Conservation (phyloP, 2,329 filamentous ascomycete species). For the Aspergillus fructus region DNA sequence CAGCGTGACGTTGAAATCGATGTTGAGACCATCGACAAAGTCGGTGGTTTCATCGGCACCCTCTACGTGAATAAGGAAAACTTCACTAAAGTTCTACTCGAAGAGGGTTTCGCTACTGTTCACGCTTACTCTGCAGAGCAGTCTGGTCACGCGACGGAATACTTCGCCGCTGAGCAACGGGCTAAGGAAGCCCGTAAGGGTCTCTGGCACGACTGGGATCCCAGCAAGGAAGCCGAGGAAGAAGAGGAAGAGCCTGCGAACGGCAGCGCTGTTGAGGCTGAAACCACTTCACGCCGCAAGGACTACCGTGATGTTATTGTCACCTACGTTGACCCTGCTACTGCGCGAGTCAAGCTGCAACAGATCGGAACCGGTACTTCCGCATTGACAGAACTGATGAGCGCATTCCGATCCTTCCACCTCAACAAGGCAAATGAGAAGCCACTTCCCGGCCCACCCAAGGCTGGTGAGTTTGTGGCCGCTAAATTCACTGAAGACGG, state of each 20-base stretch:
- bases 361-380: conserved; percentile 83
- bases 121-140: conserved; percentile 96
- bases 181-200: conserved; percentile 88
- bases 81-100: conserved; percentile 88
- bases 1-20: conserved; percentile 97
- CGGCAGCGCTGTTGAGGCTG: conserved; percentile 53
- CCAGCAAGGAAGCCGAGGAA: conserved; percentile 73
- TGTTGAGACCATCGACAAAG: conserved; percentile 91
- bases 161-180: conserved; percentile 80
- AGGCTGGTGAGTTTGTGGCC: conserved; percentile 86
- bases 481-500: conserved; percentile 87
- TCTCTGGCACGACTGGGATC: conserved; percentile 93
- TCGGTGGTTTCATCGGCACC: conserved; percentile 94
- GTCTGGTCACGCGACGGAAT: conserved; percentile 81
- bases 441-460: conserved; percentile 72
- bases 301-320: conserved; percentile 95
- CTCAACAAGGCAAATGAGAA: conserved; percentile 76
- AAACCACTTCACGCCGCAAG: conserved; percentile 64
- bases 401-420: conserved; percentile 87
- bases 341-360: conserved; percentile 84
- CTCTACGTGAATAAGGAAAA: conserved; percentile 93
- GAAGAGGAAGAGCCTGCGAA: conserved; percentile 52
- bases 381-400: conserved; percentile 84
- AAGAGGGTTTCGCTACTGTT: conserved; percentile 89
- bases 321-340: conserved; percentile 77